A percentile compares a stretch with the other conserved stretches of the same genome.
Conservation (phyloP, 331 rosid species). For the Stylosanthes scabra region DNA sequence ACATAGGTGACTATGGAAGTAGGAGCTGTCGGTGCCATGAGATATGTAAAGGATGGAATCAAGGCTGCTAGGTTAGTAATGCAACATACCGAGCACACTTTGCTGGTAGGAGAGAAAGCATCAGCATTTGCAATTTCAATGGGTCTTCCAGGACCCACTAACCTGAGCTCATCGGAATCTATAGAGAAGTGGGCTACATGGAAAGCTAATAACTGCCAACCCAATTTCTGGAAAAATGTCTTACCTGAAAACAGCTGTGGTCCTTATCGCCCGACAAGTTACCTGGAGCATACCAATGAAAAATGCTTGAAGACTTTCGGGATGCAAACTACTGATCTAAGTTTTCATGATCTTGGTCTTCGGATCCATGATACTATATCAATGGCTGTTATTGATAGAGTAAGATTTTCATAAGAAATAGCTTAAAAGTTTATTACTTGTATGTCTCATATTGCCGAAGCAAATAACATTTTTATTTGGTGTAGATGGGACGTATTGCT, state of each 20-base stretch:
- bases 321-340: slow-evolving; percentile 41
- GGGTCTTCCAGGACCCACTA: slow-evolving; percentile 93
- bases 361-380: slow-evolving; percentile 94
- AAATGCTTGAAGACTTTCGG: slow-evolving; percentile 47
- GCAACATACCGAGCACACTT: slow-evolving; percentile 76
- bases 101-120: slow-evolving; percentile 94
- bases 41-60: slow-evolving; percentile 88
- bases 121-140: slow-evolving; percentile 84
- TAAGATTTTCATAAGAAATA: slow-evolving; percentile 39
- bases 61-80: slow-evolving; percentile 90
- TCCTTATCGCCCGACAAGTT: slow-evolving; percentile 65
- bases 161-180: slow-evolving; percentile 87
- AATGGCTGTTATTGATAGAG: slow-evolving; percentile 90
- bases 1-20: slow-evolving; percentile 94
- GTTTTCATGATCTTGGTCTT: slow-evolving; percentile 57
- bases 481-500: slow-evolving; percentile 77
- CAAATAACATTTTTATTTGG: slow-evolving; percentile 41
- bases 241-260: slow-evolving; percentile 67
- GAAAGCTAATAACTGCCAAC: slow-evolving; percentile 79
- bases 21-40: slow-evolving; percentile 97
- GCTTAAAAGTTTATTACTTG: neutral
- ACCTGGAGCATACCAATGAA: slow-evolving; percentile 37
- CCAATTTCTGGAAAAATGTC: slow-evolving; percentile 85
- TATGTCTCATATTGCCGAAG: slow-evolving; percentile 10
- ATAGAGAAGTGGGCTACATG: slow-evolving; percentile 76